Evolutionary conservation across 2,329 filamentous ascomycete species (phyloP).

Genomic region (Fusarium sp.): DNA sequence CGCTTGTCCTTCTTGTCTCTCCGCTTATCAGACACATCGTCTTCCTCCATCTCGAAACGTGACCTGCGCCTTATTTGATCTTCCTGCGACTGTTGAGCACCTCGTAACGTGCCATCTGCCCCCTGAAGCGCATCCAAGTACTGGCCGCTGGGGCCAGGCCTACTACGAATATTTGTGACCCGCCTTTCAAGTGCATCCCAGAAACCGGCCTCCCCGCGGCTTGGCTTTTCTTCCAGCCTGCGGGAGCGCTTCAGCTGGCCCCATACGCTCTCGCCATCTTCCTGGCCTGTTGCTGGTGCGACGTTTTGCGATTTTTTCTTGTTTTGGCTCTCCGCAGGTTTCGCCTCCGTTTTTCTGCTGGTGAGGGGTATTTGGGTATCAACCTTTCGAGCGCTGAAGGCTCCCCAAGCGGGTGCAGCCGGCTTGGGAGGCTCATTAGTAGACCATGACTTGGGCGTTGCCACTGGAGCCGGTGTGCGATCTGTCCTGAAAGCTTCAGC

Average conservation of each 20-base stretch:
- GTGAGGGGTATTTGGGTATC: slow-evolving; percentile 29
- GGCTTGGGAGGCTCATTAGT: slow-evolving; percentile 8
- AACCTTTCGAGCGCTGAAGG: slow-evolving; percentile 35
- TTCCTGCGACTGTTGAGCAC: slow-evolving; percentile 2
- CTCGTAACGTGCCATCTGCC: neutral
- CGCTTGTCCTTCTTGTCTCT: slow-evolving; percentile 41
- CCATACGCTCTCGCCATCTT: slow-evolving; percentile 30
- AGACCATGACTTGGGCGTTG: slow-evolving; percentile 42
- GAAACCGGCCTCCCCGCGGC: slow-evolving; percentile 14
- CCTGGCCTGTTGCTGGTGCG: neutral
- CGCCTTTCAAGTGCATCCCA: slow-evolving; percentile 39
- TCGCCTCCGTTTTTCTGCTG: neutral
- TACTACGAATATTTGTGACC: slow-evolving; percentile 31
- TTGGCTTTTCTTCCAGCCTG: neutral
- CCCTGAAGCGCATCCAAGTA: neutral
- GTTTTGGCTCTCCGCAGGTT: neutral
- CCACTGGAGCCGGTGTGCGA: slow-evolving; percentile 36
- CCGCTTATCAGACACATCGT: slow-evolving; percentile 29
- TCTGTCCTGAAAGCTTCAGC: slow-evolving; percentile 46
- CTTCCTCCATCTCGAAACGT: slow-evolving; percentile 44
- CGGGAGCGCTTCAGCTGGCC: slow-evolving; percentile 37
- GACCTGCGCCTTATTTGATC: slow-evolving; percentile 41
- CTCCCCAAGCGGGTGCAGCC: slow-evolving; percentile 29
- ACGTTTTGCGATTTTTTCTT: neutral
- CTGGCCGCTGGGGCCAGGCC: neutral